These are phyloP conservation scores for Candida michaelii DNA, from an alignment of 805 yeast species.

Conservation along the genomic window DNA sequence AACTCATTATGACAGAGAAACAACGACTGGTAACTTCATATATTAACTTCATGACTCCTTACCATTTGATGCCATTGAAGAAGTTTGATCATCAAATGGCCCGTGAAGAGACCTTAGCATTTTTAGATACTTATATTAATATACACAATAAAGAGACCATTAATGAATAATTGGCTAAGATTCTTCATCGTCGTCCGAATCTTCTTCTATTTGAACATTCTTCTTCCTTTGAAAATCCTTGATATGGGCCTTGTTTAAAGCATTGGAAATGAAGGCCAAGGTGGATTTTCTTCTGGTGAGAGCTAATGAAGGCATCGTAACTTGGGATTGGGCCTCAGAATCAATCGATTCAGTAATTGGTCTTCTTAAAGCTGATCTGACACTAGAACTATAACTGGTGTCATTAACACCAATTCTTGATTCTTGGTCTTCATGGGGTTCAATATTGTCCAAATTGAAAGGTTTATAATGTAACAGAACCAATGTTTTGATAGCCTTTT, in stretches of 20 bases:
- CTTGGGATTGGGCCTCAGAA: slow-evolving; percentile 9
- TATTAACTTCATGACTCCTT: too few species aligned
- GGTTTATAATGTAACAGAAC: slow-evolving; percentile 31
- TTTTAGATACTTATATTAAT: too few species aligned
- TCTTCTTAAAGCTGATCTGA: slow-evolving; percentile 8
- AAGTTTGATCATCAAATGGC: too few species aligned
- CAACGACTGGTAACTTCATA: too few species aligned
- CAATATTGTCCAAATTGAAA: neutral
- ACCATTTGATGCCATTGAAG: too few species aligned
- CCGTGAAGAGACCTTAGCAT: too few species aligned
- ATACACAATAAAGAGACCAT: too few species aligned
- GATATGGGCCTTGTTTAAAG: slow-evolving; percentile 73
- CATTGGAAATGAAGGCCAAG: slow-evolving; percentile 48
- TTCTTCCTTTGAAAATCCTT: slow-evolving; percentile 79
- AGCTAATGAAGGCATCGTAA: slow-evolving; percentile 6
- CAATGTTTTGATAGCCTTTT: slow-evolving; percentile 34
- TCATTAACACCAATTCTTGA: neutral
- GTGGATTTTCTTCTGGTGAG: slow-evolving; percentile 16
- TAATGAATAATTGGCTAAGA: too few species aligned
- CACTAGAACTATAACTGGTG: slow-evolving; percentile 8
- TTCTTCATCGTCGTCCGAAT: slow-evolving; percentile 39
- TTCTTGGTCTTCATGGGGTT: neutral
- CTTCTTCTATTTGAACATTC: slow-evolving; percentile 26
- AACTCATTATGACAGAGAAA: too few species aligned
- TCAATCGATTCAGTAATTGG: slow-evolving; percentile 12